A percentile compares a stretch with the other conserved stretches of the same genome.
These are phyloP conservation scores for Trifolium subterraneum DNA, from an alignment of 306 rosid genomes.

Conservation along the genomic window DNA sequence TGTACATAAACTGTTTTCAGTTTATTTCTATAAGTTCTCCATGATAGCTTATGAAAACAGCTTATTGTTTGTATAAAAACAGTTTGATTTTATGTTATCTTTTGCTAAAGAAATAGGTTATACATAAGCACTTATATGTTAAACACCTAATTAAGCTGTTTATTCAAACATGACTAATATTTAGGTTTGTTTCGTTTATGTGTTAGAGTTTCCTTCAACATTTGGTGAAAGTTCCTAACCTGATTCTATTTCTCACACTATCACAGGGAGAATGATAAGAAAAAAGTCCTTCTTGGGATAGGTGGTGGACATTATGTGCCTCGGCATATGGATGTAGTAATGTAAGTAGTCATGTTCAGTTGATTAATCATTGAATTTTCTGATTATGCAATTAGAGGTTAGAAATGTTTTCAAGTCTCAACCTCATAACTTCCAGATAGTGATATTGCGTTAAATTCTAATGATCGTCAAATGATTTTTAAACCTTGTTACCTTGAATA, in stretches of 20 bases:
- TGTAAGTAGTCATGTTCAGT: conserved; percentile 55
- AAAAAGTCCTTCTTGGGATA: conserved; percentile 85
- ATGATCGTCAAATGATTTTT: conserved; percentile 7
- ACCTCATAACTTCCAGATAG: background rate
- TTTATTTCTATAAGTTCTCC: background rate
- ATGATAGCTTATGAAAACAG: background rate
- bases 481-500: background rate
- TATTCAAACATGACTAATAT: background rate
- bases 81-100: background rate
- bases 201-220: conserved; percentile 10
- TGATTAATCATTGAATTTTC: conserved; percentile 26
- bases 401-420: too few relatives aligned
- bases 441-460: background rate
- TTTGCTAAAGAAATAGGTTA: background rate
- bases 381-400: conserved; percentile 4
- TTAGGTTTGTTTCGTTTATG: conserved; percentile 27
- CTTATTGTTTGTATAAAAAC: background rate
- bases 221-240: conserved; percentile 14
- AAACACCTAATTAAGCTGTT: background rate
- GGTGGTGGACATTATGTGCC: conserved; percentile 98
- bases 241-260: conserved; percentile 31
- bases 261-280: conserved; percentile 69
- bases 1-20: background rate
- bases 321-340: conserved; percentile 85
- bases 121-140: background rate